phyloP scores from a whole-genome alignment of 768 basidiomycete genomes.

The Clitopilus hobsonii region DNA sequence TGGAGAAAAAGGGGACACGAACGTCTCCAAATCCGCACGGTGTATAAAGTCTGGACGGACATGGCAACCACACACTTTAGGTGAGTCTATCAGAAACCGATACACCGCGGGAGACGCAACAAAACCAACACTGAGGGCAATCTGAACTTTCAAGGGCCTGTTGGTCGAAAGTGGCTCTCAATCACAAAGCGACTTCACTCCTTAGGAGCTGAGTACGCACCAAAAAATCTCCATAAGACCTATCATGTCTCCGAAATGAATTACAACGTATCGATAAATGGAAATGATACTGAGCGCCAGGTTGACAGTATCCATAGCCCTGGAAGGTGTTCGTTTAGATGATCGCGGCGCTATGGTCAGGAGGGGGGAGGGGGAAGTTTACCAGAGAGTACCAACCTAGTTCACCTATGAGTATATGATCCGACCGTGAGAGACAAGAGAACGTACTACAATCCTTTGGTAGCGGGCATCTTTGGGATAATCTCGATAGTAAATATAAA shows the following conservation, averaged over 20 bases:
- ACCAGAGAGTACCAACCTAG: background rate
- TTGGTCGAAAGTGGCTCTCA: background rate
- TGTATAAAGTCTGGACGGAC: constrained; percentile 14
- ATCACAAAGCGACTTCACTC: constrained; percentile 12
- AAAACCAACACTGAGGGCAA: constrained; percentile 12
- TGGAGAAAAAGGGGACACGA: background rate
- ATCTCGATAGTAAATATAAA: constrained; percentile 14
- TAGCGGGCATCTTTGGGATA: constrained; percentile 13
- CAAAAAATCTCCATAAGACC: constrained; percentile 8
- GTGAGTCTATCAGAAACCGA: background rate
- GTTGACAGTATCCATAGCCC: constrained; percentile 22
- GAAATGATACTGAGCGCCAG: constrained; percentile 21
- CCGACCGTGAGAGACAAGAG: background rate
- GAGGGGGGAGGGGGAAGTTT: background rate
- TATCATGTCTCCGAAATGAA: constrained; percentile 17
- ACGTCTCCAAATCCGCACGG: constrained; percentile 18
- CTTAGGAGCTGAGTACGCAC: constrained; percentile 14
- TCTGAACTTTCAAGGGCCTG: constrained; percentile 6
- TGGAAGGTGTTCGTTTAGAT: too few species aligned
- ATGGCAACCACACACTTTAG: constrained; percentile 14
- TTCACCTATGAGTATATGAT: background rate
- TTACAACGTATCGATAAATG: constrained; percentile 20
- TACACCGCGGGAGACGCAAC: background rate
- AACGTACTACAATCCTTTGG: constrained; percentile 8
- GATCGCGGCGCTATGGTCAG: too few species aligned